These are phyloP conservation scores for Chaetoceros tenuissimus DNA, from an alignment of 108 stramenopile species.

Conservation along the genomic window DNA sequence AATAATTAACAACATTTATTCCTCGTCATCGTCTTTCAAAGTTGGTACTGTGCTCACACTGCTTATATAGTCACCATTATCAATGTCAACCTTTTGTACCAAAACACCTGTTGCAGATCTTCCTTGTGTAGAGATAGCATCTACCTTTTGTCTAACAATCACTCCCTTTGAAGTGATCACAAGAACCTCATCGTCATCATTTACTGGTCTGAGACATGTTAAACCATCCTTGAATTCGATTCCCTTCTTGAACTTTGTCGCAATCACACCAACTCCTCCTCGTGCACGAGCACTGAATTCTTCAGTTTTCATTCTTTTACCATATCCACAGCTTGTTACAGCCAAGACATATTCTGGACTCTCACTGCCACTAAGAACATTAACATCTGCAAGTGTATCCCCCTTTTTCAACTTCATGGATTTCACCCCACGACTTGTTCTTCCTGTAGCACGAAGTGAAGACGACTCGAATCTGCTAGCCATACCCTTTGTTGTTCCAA, in stretches of 20 bases:
- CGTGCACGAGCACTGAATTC: conserved; percentile 74
- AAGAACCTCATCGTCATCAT: conserved; percentile 84
- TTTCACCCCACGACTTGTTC: conserved; percentile 78
- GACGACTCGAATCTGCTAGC: conserved; percentile 68
- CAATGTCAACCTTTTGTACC: conserved; percentile 77
- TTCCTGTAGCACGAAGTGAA: conserved; percentile 64
- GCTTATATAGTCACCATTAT: conserved; percentile 60
- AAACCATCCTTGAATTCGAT: conserved; percentile 47
- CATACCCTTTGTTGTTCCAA: conserved; percentile 73
- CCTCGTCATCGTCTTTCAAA: conserved; percentile 20
- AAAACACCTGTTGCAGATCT: conserved; percentile 83
- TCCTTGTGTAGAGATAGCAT: conserved; percentile 65
- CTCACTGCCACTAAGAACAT: conserved; percentile 32
- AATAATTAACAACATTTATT: neutral
- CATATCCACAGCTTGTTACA: conserved; percentile 80
- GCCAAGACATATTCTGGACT: conserved; percentile 59
- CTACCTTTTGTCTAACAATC: conserved; percentile 83
- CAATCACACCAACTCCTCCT: conserved; percentile 80
- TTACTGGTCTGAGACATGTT: conserved; percentile 63
- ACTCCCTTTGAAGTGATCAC: conserved; percentile 82
- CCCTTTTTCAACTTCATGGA: conserved; percentile 81
- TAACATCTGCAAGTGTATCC: conserved; percentile 83
- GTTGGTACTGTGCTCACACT: conserved; percentile 70
- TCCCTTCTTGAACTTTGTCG: conserved; percentile 81
- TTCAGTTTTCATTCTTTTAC: conserved; percentile 72